These are phyloP conservation scores for Wickerhamomyces subpelliculosus DNA, from an alignment of 805 yeast species.

Conservation along the genomic window DNA sequence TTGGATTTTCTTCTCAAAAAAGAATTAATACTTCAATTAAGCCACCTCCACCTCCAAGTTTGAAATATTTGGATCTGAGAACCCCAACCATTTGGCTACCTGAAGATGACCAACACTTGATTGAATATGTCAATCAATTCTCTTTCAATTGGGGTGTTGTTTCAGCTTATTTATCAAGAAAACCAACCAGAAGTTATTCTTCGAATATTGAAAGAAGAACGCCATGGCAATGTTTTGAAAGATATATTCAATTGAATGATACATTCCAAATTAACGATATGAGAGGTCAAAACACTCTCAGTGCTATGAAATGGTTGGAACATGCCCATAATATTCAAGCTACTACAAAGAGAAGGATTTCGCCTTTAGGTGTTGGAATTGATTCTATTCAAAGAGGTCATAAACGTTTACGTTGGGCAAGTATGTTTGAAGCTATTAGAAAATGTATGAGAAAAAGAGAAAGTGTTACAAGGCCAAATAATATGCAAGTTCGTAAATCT, in stretches of 20 bases:
- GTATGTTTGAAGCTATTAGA: slow-evolving; percentile 93
- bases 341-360: slow-evolving; percentile 78
- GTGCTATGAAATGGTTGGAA: slow-evolving; percentile 88
- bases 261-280: slow-evolving; percentile 80
- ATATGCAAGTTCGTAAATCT: slow-evolving; percentile 33
- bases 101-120: slow-evolving; percentile 77
- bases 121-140: slow-evolving; percentile 77
- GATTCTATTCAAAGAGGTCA: slow-evolving; percentile 95
- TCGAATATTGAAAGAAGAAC: slow-evolving; percentile 93
- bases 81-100: slow-evolving; percentile 97
- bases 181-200: slow-evolving; percentile 61
- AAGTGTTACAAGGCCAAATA: slow-evolving; percentile 55
- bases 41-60: slow-evolving; percentile 89
- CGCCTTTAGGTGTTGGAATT: slow-evolving; percentile 89
- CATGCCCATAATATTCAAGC: slow-evolving; percentile 86
- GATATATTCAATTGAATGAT: slow-evolving; percentile 89
- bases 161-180: slow-evolving; percentile 67
- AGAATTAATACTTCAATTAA: slow-evolving; percentile 52
- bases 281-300: slow-evolving; percentile 77
- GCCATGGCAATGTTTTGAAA: slow-evolving; percentile 98
- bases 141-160: slow-evolving; percentile 92
- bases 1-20: slow-evolving; percentile 36
- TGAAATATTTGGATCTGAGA: slow-evolving; percentile 71
- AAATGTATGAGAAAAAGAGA: slow-evolving; percentile 88
- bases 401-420: slow-evolving; percentile 86